Conservation (phyloP, 768 basidiomycete genomes). For the Mycena pura region DNA sequence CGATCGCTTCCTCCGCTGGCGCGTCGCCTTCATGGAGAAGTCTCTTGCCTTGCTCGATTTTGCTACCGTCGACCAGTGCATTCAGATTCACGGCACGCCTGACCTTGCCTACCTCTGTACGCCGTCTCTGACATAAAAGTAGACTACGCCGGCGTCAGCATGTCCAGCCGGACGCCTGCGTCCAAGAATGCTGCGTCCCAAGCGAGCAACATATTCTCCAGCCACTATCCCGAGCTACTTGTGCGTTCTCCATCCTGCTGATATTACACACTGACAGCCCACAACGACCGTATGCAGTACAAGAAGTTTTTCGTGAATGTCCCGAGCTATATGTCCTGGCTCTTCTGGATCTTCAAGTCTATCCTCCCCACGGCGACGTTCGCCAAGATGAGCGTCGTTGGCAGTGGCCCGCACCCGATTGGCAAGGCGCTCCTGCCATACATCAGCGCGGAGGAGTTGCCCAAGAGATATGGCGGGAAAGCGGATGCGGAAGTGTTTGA, state of each 20-base stretch:
- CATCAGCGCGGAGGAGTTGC: constrained; percentile 65
- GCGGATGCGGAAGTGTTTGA: constrained; percentile 43
- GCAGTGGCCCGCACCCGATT: constrained; percentile 64
- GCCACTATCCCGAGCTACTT: constrained; percentile 82
- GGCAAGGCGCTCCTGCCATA: constrained; percentile 63
- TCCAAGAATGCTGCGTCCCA: constrained; percentile 81
- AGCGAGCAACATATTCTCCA: constrained; percentile 75
- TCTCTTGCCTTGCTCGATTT: constrained; percentile 72
- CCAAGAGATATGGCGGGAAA: constrained; percentile 73
- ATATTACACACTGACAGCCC: background rate
- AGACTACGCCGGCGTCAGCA: constrained; percentile 80
- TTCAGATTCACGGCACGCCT: constrained; percentile 72
- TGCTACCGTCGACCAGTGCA: constrained; percentile 69
- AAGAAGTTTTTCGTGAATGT: constrained; percentile 87
- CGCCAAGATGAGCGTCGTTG: constrained; percentile 83
- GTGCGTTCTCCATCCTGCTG: constrained; percentile 42
- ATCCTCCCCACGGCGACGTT: constrained; percentile 75
- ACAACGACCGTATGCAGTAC: constrained; percentile 48
- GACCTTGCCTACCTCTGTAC: background rate
- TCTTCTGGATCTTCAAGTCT: constrained; percentile 86
- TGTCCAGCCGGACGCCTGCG: constrained; percentile 71
- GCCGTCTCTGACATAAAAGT: background rate
- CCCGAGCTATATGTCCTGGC: constrained; percentile 76
- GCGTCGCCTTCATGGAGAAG: constrained; percentile 79
- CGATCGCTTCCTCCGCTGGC: constrained; percentile 80